Evolutionary conservation across 2,329 filamentous ascomycete genomes (phyloP).

Genomic region (Claviceps purpurea): DNA sequence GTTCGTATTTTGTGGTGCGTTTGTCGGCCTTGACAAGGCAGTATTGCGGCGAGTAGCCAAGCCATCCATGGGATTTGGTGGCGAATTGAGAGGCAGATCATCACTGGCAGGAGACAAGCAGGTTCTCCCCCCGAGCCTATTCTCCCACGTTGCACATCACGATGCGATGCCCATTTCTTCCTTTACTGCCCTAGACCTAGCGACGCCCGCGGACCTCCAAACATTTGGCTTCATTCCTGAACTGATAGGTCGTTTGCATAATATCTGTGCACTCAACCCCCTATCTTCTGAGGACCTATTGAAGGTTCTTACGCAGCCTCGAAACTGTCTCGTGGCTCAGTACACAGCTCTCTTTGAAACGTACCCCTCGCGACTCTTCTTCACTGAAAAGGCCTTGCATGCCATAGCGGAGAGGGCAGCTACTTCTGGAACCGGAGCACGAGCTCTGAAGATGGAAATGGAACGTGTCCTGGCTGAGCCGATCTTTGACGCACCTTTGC

Average conservation of each 20-base stretch:
- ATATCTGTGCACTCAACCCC: constrained; percentile 72
- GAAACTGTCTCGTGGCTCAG: constrained; percentile 76
- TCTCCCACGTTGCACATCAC: constrained; percentile 44
- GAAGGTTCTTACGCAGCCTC: constrained; percentile 82
- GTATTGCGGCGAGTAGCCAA: constrained; percentile 79
- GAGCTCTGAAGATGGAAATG: constrained; percentile 68
- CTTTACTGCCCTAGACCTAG: constrained; percentile 54
- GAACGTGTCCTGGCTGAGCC: constrained; percentile 65
- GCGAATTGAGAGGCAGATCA: constrained; percentile 52
- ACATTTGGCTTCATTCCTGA: constrained; percentile 87
- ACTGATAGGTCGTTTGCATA: constrained; percentile 87
- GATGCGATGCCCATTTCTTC: constrained; percentile 20
- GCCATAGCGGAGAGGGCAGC: constrained; percentile 61
- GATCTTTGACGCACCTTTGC: constrained; percentile 69
- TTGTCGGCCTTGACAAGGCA: constrained; percentile 80
- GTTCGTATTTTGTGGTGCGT: constrained; percentile 93
- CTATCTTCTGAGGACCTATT: constrained; percentile 57
- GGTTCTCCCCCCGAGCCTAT: constrained; percentile 51
- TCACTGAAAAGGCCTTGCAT: constrained; percentile 69
- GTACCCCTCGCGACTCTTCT: constrained; percentile 65
- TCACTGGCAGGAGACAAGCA: constrained; percentile 36
- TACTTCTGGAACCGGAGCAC: constrained; percentile 56
- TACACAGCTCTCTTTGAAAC: constrained; percentile 78
- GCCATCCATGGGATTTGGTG: constrained; percentile 80
- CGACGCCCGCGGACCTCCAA: constrained; percentile 64